Evolutionary conservation across 2,329 filamentous ascomycete genomes (phyloP), one percentile per base, ranked within the genome.

Genomic region (Cladophialophora yegresii): DNA sequence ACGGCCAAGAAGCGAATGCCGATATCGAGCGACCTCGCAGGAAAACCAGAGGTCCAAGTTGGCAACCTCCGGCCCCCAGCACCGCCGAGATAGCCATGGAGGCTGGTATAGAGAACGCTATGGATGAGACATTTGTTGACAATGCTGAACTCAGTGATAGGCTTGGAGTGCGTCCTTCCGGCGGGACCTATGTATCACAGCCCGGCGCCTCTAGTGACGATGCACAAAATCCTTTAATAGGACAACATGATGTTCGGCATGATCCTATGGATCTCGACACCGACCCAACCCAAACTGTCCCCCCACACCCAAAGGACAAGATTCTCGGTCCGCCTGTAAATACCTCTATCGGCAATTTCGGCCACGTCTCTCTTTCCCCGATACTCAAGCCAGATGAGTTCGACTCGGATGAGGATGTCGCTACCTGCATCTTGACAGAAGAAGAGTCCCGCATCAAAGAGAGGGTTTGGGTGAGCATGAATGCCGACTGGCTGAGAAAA

Each of bases 401-500:
- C 72, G 90, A 88, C 43, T 87, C 96, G 71, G 95, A 99, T 67
- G 89, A 88, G 0, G 95, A 99, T 76, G 92, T 99, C 4, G 80
- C 84, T 64, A 90, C 90, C 71, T 96, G 93, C 73, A 77, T 92
- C 40, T 82, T 98, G 4, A 85, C 84, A 0, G 84, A 88, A 0
- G 85, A 86, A 2, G 93, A 98, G 77, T 85, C 88, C 1, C 85
- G 85, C 36, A 86, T 92, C 73, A 98, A 97, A 76, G 93, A 97
- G 76, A 87, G 87, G 65, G 90, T 98, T 58, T 99, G 95, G 95
- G 87, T 96, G 50, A 93, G 93, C 65, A 88, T 93, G 74, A 98
- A 99, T 77, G 92, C 95, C 75, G 92, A 96, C 70, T 99, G 93
- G 85, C 82, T 99, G 45, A 90, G 93, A 8, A 85, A 87, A 55